Base-by-base conservation (phyloP, 768 basidiomycete genomes). In the Amanita fuliginea region DNA sequence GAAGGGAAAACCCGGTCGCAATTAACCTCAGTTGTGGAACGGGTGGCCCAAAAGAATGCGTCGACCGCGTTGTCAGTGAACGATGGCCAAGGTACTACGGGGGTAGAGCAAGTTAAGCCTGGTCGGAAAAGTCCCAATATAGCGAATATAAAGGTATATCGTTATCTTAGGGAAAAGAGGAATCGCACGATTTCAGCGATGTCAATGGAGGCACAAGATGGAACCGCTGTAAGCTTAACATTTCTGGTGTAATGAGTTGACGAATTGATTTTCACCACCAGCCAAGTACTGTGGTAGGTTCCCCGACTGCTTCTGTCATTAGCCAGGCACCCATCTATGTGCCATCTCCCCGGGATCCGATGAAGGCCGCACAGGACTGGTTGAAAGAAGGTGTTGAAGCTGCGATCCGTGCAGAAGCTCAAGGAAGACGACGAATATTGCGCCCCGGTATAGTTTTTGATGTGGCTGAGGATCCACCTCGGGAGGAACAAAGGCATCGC, bases 171-270 rank as follows among this genome's bases (percentile, higher is more conserved):
- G 19, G 70, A 64, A 28, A 80, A 75, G 58, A 71, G 77, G 57
- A 72, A 81, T 60, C 77, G 81, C 28, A 80, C 82, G 6, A 68
- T 89, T 36, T 89, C 87, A 13, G 73, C 77, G 33, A 80, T 80
- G 30, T 90, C 87, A 36, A 68, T 85, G 28, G 87, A 90, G 60
- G 87, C 85, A 21, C 75, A 80, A 55, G 79, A 88, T 57, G 87
- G 87, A 33, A 86, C 85, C 48, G 81, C 83, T 43, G 87, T 89
- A 62, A 64, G 83, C 61, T n/a, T 5, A 14, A 36, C 47, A 47
- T 9, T 22, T 49, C 26, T 35, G 35, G 8, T 21, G 6, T 34
- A 39, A 19, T 52, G 22, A 49, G 2, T 19, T 42, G 37, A 39
- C 48, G 42, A 34, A 44, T 46, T 59, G n/a, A 58, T 39, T 34